These are phyloP conservation scores for Chenopodium suecicum DNA, from an alignment of 148 eudicot species.

Conservation along the genomic window DNA sequence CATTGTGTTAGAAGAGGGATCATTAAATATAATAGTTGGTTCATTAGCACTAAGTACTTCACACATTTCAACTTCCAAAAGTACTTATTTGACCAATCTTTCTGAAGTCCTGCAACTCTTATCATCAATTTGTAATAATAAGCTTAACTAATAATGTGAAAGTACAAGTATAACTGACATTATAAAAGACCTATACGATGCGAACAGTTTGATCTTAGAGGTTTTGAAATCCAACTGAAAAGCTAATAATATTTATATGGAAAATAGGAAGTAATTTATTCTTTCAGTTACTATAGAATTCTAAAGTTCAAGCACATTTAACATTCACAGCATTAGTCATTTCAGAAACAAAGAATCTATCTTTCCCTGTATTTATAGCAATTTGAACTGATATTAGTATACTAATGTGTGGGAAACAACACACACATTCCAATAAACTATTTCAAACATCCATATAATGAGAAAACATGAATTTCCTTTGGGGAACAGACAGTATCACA, in stretches of 20 bases:
- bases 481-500: not conserved
- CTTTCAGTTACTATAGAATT: not conserved
- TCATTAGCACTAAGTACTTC: not conserved
- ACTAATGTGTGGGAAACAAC: not conserved
- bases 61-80: not conserved
- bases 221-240: not conserved
- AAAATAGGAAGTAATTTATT: not conserved
- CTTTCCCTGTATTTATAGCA: not conserved
- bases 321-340: not conserved
- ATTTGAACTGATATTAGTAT: not conserved
- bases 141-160: not conserved
- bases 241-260: not conserved
- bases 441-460: not conserved
- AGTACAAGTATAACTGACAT: not conserved
- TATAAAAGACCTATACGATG: not conserved
- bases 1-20: slow-evolving; percentile 17
- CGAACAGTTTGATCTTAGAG: not conserved
- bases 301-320: not conserved
- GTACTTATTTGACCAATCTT: not conserved
- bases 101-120: not conserved
- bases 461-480: not conserved
- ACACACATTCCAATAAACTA: not conserved
- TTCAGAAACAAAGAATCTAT: not conserved
- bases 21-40: not conserved
- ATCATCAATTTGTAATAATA: not conserved